Base-by-base conservation (phyloP, 1,139 yeast genomes). In the Suhomyces terraborum region DNA sequence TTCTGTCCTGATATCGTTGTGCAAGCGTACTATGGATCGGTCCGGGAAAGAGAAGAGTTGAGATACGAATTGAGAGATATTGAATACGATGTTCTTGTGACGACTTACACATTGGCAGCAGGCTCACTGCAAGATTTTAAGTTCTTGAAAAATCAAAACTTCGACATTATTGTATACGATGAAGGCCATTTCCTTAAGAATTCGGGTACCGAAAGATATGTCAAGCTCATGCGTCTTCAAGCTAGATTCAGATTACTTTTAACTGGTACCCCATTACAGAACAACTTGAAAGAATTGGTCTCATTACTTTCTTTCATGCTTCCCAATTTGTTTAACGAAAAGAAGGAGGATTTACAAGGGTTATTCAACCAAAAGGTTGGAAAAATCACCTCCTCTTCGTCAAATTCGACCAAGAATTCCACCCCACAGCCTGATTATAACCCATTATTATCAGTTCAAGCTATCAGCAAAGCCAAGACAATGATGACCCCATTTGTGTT, bases 401-500 rank as follows among this genome's bases (percentile, higher is more conserved):
- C 46, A 1, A 36, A 40, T 25, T 30, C 22, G 8, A 30, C 44
- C 6, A 38, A 48, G 3, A 20, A 38, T 8, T 25, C 47, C 0
- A 35, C 51, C 1, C 47, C 51, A 4, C 36, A 34, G 3, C 45
- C 48, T 35, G 71, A 67, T 35, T 85, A 81, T 54, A 87, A 86
- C 54, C 97, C 96, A 3, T 73, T 93, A 40, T 68, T 93, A 35
- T 88, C 98, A 0, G 84, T 84, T 51, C 95, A 93, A 63, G 95
- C 98, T 1, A 89, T 93, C 46, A 77, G 82, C 32, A 86, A 89
- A 57, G 99, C 99, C 6, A 88, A 88, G 61, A 84, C 94, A 3
- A 93, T 93, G 97, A 93, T 93, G 98, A 86, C 95, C 2, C 99
- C 99, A 4, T 93, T 93, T 67, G 93, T 93, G 8, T 70, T 93